Evolutionary conservation across 2,329 filamentous ascomycete species (phyloP).

Genomic region (Trichoderma polysporum): DNA sequence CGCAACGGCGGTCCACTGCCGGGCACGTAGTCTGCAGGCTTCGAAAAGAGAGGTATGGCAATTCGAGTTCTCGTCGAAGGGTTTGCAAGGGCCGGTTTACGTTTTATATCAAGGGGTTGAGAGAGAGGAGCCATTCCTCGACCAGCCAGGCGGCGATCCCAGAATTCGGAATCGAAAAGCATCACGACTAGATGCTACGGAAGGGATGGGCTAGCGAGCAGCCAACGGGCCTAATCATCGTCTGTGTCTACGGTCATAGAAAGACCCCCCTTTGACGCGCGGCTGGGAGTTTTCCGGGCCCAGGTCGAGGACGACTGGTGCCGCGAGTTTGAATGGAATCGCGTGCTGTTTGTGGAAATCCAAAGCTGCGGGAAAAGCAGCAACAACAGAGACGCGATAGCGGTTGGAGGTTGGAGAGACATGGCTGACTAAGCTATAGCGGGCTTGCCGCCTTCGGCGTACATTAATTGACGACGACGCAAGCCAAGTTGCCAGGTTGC

Average conservation of each 20-base stretch:
- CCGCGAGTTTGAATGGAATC: too few species aligned
- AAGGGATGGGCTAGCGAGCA: constrained; percentile 1
- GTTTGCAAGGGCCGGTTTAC: background rate
- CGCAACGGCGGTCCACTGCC: constrained; percentile 50
- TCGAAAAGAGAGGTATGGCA: constrained; percentile 19
- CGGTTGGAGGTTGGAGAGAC: background rate
- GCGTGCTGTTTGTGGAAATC: background rate
- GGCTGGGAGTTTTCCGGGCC: too few species aligned
- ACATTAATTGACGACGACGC: too few species aligned
- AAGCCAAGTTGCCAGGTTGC: too few species aligned
- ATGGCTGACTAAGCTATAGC: background rate
- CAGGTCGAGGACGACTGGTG: too few species aligned
- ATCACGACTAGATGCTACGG: constrained; percentile 2
- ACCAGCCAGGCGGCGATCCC: constrained; percentile 2
- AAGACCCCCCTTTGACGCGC: background rate
- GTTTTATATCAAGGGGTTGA: background rate
- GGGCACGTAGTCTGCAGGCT: constrained; percentile 40
- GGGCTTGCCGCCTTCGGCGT: too few species aligned
- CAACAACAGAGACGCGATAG: background rate
- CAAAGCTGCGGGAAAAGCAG: background rate
- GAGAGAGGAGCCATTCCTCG: background rate
- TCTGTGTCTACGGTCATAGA: background rate
- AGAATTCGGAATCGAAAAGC: constrained; percentile 13
- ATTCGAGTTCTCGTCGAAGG: background rate
- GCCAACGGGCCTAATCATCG: constrained; percentile 6